Evolutionary conservation across 345 rosid species (phyloP).

Genomic region (Brassica rapa): DNA sequence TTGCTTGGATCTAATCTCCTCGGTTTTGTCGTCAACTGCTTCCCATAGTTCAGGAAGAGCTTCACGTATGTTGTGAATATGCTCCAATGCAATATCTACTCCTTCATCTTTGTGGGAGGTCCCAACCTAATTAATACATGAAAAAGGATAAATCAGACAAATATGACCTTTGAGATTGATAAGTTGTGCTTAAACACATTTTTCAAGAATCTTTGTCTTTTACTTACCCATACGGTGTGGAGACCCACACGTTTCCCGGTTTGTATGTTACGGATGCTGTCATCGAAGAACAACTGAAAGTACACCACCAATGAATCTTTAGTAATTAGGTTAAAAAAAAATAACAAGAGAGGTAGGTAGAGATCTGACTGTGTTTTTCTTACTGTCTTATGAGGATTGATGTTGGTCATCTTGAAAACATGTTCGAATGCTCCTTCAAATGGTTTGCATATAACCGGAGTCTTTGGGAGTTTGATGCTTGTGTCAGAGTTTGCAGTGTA

Average conservation of each 20-base stretch:
- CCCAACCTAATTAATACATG: too few relatives aligned
- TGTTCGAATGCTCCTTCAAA: constrained; percentile 69
- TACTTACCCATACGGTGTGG: constrained; percentile 76
- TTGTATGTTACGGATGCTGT: constrained; percentile 77
- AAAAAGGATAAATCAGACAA: too few relatives aligned
- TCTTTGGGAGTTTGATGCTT: constrained; percentile 48
- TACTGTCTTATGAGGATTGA: constrained; percentile 80
- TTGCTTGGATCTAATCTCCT: constrained; percentile 44
- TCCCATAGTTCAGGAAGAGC: constrained; percentile 90
- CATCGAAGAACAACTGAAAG: constrained; percentile 86
- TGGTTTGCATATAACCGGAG: constrained; percentile 86
- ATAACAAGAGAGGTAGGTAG: background rate
- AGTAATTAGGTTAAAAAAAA: background rate
- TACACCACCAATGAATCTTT: background rate
- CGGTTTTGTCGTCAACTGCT: constrained; percentile 51
- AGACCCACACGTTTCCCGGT: constrained; percentile 75
- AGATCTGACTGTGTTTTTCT: constrained; percentile 18
- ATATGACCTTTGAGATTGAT: constrained; percentile 13
- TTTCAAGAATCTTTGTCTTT: background rate
- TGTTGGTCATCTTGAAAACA: constrained; percentile 68
- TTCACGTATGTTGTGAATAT: constrained; percentile 84
- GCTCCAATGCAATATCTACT: constrained; percentile 78
- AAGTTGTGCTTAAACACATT: background rate
- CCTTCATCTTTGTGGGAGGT: constrained; percentile 40
- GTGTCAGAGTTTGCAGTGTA: constrained; percentile 44